Evolutionary conservation across 768 basidiomycete species (phyloP), one percentile per base, ranked within the genome.

Genomic region (Lactarius sp.): DNA sequence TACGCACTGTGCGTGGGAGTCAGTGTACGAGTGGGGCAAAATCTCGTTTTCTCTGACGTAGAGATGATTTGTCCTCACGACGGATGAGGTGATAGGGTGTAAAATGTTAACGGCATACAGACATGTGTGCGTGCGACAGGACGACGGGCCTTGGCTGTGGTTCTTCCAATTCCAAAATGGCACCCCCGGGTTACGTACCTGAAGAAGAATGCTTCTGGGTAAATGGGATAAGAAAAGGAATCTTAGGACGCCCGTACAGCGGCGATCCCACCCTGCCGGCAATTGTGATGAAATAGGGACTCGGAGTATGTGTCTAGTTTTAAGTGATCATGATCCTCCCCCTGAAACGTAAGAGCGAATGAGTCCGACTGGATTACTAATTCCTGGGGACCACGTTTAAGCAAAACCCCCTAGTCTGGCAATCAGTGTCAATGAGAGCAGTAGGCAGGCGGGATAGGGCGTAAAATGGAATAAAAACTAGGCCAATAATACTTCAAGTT

Each of bases 301-400:
- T 27, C 27, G 27, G 27, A n/a, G 20, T 44, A 33, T 6, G 12
- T 27, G 53, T 47, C 54, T 41, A 36, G n/a, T 52, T 22, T 62
- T 13, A 31, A 27, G 31, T 44, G 42, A 18, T 44, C 42, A 18
- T 44, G 42, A 18, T 44, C 42, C 16, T 18, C 42, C 49, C 54
- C 60, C 14, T 50, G 60, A 41, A 41, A 60, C 60, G 60, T 61
- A 61, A 57, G 39, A 7, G 3, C 20, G 27, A 58, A 1, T 6
- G 39, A 44, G 37, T 31, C 36, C 47, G 49, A 50, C 34, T 7
- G 18, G 41, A 27, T 18, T 13, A 20, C 12, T 31, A 9, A 37
- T 50, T 37, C 46, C 20, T 36, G 47, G 42, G 37, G 34, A 12
- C 5, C 49, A 36, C 55, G 14, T 52, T 36, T 56, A 14, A 34